Evolutionary conservation across 306 rosid genomes (phyloP).

Genomic region (Pachyrhizus erosus): DNA sequence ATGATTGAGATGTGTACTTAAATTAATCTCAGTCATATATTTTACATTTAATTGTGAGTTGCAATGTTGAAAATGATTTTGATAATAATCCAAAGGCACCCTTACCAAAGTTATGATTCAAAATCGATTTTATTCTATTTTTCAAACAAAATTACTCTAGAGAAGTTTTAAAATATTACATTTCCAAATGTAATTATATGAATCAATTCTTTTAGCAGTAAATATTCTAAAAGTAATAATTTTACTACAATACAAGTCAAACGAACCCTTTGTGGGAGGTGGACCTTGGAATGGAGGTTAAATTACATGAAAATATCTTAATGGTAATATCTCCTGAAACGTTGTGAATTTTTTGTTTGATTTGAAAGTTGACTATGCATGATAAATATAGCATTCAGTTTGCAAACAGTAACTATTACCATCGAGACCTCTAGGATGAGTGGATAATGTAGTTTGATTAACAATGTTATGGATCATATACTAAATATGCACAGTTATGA

Average conservation of each 20-base stretch:
- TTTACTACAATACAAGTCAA: background rate
- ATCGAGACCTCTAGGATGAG: background rate
- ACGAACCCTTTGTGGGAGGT: background rate
- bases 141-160: background rate
- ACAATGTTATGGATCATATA: background rate
- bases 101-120: background rate
- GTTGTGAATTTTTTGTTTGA: background rate
- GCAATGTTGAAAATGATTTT: background rate
- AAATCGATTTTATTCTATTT: background rate
- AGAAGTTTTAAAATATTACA: background rate
- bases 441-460: constrained; percentile 17
- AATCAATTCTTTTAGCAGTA: background rate
- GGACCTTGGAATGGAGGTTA: background rate
- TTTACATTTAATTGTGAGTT: background rate
- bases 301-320: background rate
- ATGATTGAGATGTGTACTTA: background rate
- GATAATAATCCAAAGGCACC: background rate
- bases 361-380: background rate
- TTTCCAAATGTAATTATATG: too few relatives aligned
- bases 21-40: background rate
- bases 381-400: background rate
- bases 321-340: background rate
- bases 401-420: background rate
- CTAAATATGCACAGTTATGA: background rate
- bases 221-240: background rate